Conservation (phyloP, 352 stramenopile genomes). For the Pythium angustatum region DNA sequence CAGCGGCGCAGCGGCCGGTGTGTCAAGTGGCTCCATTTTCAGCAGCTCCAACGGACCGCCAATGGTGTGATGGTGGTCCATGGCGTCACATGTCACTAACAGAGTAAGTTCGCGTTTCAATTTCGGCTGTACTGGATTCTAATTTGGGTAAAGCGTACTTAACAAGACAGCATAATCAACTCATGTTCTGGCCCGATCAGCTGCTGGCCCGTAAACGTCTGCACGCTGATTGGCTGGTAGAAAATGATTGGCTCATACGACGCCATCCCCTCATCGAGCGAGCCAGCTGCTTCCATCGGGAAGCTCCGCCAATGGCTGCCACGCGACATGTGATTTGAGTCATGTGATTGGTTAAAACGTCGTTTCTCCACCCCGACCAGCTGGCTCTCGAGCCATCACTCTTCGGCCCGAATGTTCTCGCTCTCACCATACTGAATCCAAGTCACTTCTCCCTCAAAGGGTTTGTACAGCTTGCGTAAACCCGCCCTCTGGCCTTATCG, state of each 20-base stretch:
- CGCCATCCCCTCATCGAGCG: background rate
- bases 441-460: conserved; percentile 1
- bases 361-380: background rate
- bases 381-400: conserved; percentile 21
- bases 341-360: conserved; percentile 11
- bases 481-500: conserved; percentile 1
- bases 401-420: background rate
- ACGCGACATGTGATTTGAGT: background rate
- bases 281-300: background rate
- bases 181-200: conserved; percentile 1
- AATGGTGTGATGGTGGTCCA: too few species aligned
- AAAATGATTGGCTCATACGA: conserved; percentile 36
- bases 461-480: conserved; percentile 33
- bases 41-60: too few species aligned
- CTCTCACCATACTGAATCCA: too few species aligned
- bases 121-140: too few species aligned
- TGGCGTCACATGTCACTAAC: too few species aligned
- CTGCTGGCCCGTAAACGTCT: conserved; percentile 26
- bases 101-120: too few species aligned
- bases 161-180: conserved; percentile 12
- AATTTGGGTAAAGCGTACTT: conserved; percentile 8
- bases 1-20: conserved; percentile 24
- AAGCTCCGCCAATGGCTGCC: conserved; percentile 21
- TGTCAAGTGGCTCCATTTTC: conserved; percentile 30
- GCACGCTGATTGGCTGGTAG: conserved; percentile 15